These are phyloP conservation scores for Lagenaria siceraria DNA, from an alignment of 306 rosid genomes.

Conservation along the genomic window DNA sequence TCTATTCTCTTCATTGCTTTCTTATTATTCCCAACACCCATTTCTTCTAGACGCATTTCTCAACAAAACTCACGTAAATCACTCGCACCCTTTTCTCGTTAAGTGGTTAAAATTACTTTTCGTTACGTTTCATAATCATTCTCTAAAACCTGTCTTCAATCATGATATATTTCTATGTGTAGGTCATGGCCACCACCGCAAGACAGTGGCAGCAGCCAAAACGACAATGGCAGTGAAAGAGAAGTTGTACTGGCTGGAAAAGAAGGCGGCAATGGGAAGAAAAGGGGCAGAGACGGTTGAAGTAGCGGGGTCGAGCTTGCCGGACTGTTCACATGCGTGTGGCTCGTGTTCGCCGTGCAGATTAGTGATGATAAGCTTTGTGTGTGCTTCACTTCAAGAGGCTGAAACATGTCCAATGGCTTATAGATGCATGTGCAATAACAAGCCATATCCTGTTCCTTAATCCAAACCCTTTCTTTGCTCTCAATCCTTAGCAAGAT, in stretches of 20 bases:
- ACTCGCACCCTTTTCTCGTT: not conserved
- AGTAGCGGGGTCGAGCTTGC: constrained; percentile 70
- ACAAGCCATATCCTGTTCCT: constrained; percentile 81
- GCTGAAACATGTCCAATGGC: constrained; percentile 94
- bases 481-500: no score
- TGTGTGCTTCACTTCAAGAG: constrained; percentile 49
- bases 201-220: not conserved
- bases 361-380: constrained; percentile 70
- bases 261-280: not conserved
- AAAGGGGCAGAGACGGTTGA: constrained; percentile 28
- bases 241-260: not conserved
- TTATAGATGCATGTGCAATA: constrained; percentile 76
- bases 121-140: no score
- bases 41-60: constrained; percentile 38
- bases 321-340: constrained; percentile 79
- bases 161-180: not conserved
- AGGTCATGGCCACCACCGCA: constrained; percentile 7
- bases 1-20: constrained; percentile 14
- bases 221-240: not conserved
- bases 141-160: no score
- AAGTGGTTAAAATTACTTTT: no score
- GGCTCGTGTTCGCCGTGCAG: constrained; percentile 73
- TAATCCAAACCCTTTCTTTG: not conserved
- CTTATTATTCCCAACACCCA: constrained; percentile 24
- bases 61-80: constrained; percentile 12